These are phyloP conservation scores for Penicillium chermesinum DNA, from an alignment of 495 filamentous ascomycete species.

Conservation along the genomic window DNA sequence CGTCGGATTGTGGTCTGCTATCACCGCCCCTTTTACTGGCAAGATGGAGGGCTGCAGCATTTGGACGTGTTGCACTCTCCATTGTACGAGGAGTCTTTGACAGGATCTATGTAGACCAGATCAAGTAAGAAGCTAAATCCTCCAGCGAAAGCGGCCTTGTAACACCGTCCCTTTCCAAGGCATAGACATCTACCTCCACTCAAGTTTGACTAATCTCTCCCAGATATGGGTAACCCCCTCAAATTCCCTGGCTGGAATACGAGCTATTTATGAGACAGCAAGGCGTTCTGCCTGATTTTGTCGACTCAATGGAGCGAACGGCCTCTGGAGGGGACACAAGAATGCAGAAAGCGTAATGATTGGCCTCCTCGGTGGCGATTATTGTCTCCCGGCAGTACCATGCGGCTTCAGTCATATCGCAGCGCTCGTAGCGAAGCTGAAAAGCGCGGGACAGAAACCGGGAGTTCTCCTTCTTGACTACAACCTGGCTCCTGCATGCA, in stretches of 20 bases:
- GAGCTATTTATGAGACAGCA: not conserved
- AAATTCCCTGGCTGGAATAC: not conserved
- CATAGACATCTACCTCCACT: no score
- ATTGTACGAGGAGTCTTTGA: no score
- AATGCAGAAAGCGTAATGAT: constrained; percentile 5
- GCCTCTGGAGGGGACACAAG: constrained; percentile 3
- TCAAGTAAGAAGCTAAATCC: no score
- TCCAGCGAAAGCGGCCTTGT: no score
- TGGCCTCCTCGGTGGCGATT: constrained; percentile 5
- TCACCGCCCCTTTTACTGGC: no score
- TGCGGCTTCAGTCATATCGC: constrained; percentile 1
- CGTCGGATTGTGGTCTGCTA: no score
- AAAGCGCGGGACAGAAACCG: not conserved
- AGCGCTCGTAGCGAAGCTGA: constrained; percentile 1
- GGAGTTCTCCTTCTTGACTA: constrained; percentile 2
- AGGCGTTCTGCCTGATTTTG: not conserved
- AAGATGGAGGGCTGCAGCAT: no score
- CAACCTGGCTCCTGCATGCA: constrained; percentile 38
- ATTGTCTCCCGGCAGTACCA: constrained; percentile 8
- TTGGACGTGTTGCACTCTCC: no score
- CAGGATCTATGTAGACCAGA: no score
- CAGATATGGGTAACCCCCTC: not conserved
- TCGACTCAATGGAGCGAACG: not conserved
- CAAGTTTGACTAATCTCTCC: not conserved
- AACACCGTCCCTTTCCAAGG: no score